Percentiles rank a stretch among this genome's conserved stretches.
Conservation (phyloP, 31 red algal genomes). For the Bonnemaisonia californica region DNA sequence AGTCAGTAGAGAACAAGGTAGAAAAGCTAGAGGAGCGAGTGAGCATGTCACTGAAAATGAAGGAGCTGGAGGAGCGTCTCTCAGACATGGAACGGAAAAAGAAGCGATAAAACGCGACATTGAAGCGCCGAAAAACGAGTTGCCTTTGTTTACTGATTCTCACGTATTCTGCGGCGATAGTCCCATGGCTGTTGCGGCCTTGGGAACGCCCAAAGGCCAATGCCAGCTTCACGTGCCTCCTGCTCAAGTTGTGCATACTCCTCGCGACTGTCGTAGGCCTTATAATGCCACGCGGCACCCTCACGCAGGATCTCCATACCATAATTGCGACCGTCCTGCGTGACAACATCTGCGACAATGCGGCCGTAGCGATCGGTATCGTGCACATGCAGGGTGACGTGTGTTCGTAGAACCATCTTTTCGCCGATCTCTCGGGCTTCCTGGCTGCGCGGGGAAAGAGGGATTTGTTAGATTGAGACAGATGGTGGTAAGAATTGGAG, state of each 20-base stretch:
- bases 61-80: conserved; percentile 78
- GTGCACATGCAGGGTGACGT: conserved; percentile 54
- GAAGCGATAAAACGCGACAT: conserved; percentile 26
- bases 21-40: conserved; percentile 72
- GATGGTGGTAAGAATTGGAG: not conserved
- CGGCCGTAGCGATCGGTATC: conserved; percentile 72
- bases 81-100: conserved; percentile 49
- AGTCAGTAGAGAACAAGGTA: conserved; percentile 64
- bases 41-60: conserved; percentile 52
- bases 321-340: conserved; percentile 36
- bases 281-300: conserved; percentile 79
- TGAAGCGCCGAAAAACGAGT: not conserved
- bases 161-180: conserved; percentile 54
- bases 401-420: conserved; percentile 26
- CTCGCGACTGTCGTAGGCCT: conserved; percentile 63
- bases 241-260: conserved; percentile 42
- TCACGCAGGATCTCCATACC: conserved; percentile 48
- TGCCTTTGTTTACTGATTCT: conserved; percentile 19
- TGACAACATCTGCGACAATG: conserved; percentile 70
- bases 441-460: not conserved
- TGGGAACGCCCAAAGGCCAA: conserved; percentile 52
- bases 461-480: not conserved
- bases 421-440: conserved; percentile 55
- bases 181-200: conserved; percentile 69
- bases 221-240: conserved; percentile 33